A percentile compares a stretch with the other conserved stretches of the same genome.
These are phyloP conservation scores for Phascolomyces articulosus DNA, from an alignment of 371 early-diverging fungal genomes.

Conservation along the genomic window DNA sequence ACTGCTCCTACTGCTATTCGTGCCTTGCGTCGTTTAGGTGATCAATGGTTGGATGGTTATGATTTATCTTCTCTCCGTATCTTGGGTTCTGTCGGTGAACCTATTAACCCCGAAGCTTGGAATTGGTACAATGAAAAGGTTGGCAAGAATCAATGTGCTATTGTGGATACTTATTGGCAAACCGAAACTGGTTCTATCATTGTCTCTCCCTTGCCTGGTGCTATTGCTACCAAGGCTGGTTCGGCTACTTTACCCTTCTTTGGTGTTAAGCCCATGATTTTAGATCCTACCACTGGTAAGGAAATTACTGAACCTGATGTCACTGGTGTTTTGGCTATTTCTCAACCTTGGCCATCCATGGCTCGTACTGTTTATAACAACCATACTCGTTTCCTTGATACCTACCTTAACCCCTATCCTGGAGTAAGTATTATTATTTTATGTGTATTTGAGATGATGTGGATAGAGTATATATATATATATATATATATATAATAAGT, in stretches of 20 bases:
- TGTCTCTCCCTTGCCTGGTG: slow-evolving; percentile 92
- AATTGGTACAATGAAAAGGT: slow-evolving; percentile 94
- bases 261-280: slow-evolving; percentile 88
- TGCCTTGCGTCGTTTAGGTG: slow-evolving; percentile 87
- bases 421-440: slow-evolving; percentile 53
- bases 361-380: slow-evolving; percentile 91
- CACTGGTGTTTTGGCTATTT: slow-evolving; percentile 89
- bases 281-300: slow-evolving; percentile 85
- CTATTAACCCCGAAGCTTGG: slow-evolving; percentile 98
- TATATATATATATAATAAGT: neutral
- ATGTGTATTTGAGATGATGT: no score
- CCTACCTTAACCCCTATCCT: slow-evolving; percentile 87
- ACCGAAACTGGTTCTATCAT: slow-evolving; percentile 97
- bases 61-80: slow-evolving; percentile 84
- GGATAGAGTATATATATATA: neutral
- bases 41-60: slow-evolving; percentile 76
- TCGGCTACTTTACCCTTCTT: slow-evolving; percentile 97
- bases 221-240: slow-evolving; percentile 90
- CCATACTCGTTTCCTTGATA: slow-evolving; percentile 86
- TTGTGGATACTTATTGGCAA: slow-evolving; percentile 99
- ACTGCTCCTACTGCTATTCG: slow-evolving; percentile 99
- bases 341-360: slow-evolving; percentile 93
- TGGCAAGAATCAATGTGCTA: slow-evolving; percentile 83
- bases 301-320: slow-evolving; percentile 74
- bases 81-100: slow-evolving; percentile 98